A percentile compares a stretch with the other conserved stretches of the same genome.
Conservation (phyloP, 768 basidiomycete species). For the Psilocybe cubensis region DNA sequence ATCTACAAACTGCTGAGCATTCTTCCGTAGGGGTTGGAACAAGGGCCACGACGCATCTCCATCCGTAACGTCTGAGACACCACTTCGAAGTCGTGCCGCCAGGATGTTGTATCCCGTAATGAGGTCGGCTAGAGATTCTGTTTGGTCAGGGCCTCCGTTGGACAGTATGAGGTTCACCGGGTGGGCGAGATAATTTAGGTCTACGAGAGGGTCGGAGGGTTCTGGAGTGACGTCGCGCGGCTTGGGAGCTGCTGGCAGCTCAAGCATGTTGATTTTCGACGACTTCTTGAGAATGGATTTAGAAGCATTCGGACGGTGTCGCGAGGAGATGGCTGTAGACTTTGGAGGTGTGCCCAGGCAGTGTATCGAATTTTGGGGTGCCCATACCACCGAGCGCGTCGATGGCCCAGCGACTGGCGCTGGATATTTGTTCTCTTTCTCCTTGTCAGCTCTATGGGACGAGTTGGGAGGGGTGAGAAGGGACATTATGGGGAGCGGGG, state of each 20-base stretch:
- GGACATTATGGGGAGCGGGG: constrained; percentile 35
- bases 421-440: constrained; percentile 51
- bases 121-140: constrained; percentile 44
- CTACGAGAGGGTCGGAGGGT: constrained; percentile 65
- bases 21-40: constrained; percentile 68
- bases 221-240: constrained; percentile 77
- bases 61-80: constrained; percentile 47
- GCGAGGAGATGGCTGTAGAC: constrained; percentile 29
- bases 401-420: constrained; percentile 25
- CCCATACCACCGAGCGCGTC: constrained; percentile 49
- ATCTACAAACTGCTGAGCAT: constrained; percentile 52
- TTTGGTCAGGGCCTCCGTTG: constrained; percentile 40
- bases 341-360: constrained; percentile 38
- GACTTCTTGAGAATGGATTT: constrained; percentile 76
- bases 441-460: constrained; percentile 47
- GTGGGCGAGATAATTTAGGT: constrained; percentile 65
- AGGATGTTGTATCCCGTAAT: constrained; percentile 79
- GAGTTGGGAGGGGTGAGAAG: constrained; percentile 67
- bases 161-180: constrained; percentile 59
- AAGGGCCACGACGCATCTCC: constrained; percentile 69
- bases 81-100: constrained; percentile 61
- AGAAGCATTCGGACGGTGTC: constrained; percentile 40
- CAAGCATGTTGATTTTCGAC: constrained; percentile 31
- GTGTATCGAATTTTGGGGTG: constrained; percentile 51
- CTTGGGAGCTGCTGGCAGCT: constrained; percentile 42